These are phyloP conservation scores for Discostella stelligeroides DNA, from an alignment of 108 stramenopile genomes.

Conservation along the genomic window DNA sequence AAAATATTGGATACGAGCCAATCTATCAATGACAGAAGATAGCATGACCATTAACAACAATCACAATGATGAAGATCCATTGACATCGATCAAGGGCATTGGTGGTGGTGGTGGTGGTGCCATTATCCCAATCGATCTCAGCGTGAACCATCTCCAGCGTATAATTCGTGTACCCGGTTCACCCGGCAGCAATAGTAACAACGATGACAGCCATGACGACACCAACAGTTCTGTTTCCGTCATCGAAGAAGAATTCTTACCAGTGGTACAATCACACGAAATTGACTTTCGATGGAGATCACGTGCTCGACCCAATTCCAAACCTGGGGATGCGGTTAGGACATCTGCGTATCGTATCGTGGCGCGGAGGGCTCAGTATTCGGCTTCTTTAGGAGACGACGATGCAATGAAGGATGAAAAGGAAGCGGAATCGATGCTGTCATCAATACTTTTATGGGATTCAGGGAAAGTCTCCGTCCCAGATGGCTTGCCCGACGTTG, in stretches of 20 bases:
- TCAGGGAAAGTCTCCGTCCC: slow-evolving; percentile 22
- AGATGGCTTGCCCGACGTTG: slow-evolving; percentile 43
- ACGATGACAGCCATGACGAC: no score
- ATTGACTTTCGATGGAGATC: slow-evolving; percentile 50
- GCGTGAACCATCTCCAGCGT: slow-evolving; percentile 46
- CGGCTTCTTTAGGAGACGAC: background rate
- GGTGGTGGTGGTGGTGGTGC: slow-evolving; percentile 13
- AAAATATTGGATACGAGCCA: slow-evolving; percentile 33
- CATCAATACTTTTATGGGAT: no score
- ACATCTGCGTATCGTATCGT: slow-evolving; percentile 44
- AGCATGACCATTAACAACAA: background rate
- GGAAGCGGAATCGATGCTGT: background rate
- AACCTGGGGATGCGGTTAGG: background rate
- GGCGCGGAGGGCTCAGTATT: slow-evolving; percentile 19
- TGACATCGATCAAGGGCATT: background rate
- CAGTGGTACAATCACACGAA: slow-evolving; percentile 27
- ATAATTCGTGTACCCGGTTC: slow-evolving; percentile 30
- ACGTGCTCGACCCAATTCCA: slow-evolving; percentile 12
- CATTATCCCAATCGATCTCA: slow-evolving; percentile 40
- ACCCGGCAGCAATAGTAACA: slow-evolving; percentile 13
- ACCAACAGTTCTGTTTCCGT: no score
- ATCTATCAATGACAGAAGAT: slow-evolving; percentile 11
- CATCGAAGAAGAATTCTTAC: slow-evolving; percentile 40
- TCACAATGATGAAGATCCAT: background rate
- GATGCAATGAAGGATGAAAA: background rate